Evolutionary conservation across 2,329 filamentous ascomycete genomes (phyloP), one percentile per base, ranked within the genome.

Genomic region (Epichloe aotearoae): DNA sequence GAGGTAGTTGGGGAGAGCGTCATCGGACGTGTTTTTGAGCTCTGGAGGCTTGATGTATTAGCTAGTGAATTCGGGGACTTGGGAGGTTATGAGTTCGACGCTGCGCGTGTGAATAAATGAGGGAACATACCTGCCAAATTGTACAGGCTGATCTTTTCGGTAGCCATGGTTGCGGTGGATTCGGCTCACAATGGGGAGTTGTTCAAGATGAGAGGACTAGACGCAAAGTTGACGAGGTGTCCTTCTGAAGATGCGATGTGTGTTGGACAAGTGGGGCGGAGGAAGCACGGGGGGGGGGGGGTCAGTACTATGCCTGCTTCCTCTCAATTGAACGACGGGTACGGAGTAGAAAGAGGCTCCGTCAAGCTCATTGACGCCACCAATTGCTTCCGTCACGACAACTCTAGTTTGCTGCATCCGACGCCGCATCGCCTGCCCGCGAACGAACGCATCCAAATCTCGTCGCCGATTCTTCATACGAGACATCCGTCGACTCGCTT

Each of bases 1-100:
- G 56, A 98, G 82, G 73, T 97, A 97, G 70, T 93, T 89, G 53
- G 86, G 82, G 53, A 98, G 83, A 52, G 90, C 88, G 70, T 98
- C 93, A 72, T 98, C 93, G 58, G 87, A 88, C 39, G 90, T 94
- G 72, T 93, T 95, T 70, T 97, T 97, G 56, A 98, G 84, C 66
- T 97, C 93, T 95, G 64, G 20, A 20, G 34, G 19, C 44, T 39
- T 39, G 34, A 7, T 34, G 34, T 17, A 15, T 49, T 44, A 49
- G 47, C 34, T 6, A 19, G 14, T 14, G 7, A 33, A 5, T 5
- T 48, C 20, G 5, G 36, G 17, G 20, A 33, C 10, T 19, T 11
- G 38, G 6, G 39, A 6, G 11, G 10, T 14, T 2, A 2, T 4
- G 12, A 19, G 20, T 17, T 19, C 19, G 19, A 23, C 19, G 12